Conservation (phyloP, 2,329 filamentous ascomycete genomes). For the Periglandula ipomoeae region DNA sequence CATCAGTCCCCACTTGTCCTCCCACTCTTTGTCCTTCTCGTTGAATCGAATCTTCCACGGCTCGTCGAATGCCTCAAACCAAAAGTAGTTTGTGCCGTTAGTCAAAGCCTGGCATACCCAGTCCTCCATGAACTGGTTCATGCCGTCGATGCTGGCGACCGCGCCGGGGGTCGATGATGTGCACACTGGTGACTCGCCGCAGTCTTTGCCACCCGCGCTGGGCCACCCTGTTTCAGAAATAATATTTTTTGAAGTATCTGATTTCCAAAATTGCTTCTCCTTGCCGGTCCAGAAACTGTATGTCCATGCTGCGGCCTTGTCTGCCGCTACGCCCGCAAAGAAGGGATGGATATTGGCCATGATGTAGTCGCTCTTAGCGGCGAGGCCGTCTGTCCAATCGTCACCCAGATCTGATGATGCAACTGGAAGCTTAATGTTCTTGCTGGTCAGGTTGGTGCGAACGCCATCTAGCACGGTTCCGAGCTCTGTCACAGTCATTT, state of each 20-base stretch:
- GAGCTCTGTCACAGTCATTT: conserved; percentile 59
- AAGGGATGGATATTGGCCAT: conserved; percentile 98
- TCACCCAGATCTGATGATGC: conserved; percentile 85
- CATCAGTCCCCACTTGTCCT: conserved; percentile 93
- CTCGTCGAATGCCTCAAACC: conserved; percentile 96
- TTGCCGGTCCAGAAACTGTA: conserved; percentile 69
- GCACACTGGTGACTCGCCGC: conserved; percentile 51
- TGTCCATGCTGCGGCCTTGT: conserved; percentile 69
- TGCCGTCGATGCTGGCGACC: conserved; percentile 67
- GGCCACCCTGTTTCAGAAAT: conserved; percentile 94
- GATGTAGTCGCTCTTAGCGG: conserved; percentile 66
- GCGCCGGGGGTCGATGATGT: conserved; percentile 41
- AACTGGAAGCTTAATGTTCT: conserved; percentile 62
- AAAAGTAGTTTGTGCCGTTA: conserved; percentile 89
- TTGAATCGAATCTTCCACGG: conserved; percentile 84
- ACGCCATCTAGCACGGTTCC: conserved; percentile 57
- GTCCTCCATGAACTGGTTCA: conserved; percentile 78
- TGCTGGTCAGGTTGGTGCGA: conserved; percentile 59
- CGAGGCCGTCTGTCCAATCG: conserved; percentile 69
- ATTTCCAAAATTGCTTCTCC: conserved; percentile 56
- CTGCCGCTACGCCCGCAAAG: conserved; percentile 69
- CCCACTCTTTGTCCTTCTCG: conserved; percentile 62
- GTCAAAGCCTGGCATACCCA: conserved; percentile 75
- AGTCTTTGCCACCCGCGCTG: conserved; percentile 68
- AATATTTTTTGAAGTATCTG: conserved; percentile 57